Percentiles rank a stretch among this genome's conserved stretches.
phyloP scores from a whole-genome alignment of 345 rosid species.

The Eucalyptus caleyi region DNA sequence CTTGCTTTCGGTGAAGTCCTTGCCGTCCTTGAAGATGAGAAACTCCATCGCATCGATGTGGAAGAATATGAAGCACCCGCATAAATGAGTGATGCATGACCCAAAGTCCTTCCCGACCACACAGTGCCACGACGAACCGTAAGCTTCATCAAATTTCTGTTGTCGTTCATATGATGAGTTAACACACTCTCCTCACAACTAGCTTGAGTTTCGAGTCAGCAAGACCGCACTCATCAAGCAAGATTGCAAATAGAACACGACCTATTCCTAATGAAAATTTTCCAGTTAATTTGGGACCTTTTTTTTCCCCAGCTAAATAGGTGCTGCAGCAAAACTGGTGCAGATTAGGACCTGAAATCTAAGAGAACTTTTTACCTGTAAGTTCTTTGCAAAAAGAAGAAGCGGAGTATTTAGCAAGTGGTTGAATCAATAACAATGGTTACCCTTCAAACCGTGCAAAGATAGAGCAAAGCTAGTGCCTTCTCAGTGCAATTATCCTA shows the following conservation, averaged over 20 bases:
- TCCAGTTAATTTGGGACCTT: not conserved
- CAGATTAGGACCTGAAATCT: not conserved
- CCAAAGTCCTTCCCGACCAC: slow-evolving; percentile 42
- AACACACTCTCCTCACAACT: not conserved
- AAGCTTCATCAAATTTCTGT: slow-evolving; percentile 40
- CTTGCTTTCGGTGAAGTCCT: slow-evolving; percentile 24
- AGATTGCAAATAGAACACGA: not conserved
- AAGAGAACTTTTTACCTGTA: not conserved
- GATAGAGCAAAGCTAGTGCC: not conserved
- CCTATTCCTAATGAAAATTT: not conserved
- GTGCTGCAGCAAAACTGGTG: not conserved
- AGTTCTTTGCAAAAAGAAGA: not conserved
- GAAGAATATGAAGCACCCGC: slow-evolving; percentile 37
- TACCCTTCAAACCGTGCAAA: not conserved
- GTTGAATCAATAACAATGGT: not conserved
- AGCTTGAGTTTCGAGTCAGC: not conserved
- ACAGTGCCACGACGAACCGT: slow-evolving; percentile 37
- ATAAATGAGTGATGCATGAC: slow-evolving; percentile 33
- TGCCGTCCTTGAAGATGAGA: slow-evolving; percentile 39
- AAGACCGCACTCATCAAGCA: not conserved
- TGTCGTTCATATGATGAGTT: not conserved
- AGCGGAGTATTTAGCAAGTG: not conserved
- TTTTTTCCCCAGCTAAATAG: not conserved
- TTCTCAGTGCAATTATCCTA: not conserved
- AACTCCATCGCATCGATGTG: slow-evolving; percentile 35